These are phyloP conservation scores for Fraxinus sp. DNA, from an alignment of 305 asterid genomes.

Conservation along the genomic window DNA sequence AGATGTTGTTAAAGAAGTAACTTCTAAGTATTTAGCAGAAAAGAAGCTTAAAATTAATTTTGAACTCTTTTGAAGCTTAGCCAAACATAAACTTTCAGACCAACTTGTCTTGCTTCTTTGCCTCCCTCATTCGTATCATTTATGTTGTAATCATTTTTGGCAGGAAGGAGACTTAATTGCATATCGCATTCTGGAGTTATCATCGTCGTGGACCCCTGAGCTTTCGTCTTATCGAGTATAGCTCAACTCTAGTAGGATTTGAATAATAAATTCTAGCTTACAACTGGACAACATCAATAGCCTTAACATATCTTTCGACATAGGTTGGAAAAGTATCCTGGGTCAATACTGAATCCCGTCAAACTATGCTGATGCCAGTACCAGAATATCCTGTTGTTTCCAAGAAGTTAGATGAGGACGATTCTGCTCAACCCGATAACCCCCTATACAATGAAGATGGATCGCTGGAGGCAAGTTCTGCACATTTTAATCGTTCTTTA, in stretches of 20 bases:
- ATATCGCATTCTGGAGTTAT: constrained; percentile 77
- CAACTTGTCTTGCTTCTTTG: neutral
- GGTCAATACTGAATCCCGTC: constrained; percentile 46
- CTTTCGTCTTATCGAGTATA: constrained; percentile 74
- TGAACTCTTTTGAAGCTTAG: neutral
- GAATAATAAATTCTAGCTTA: constrained; percentile 11
- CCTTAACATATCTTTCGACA: constrained; percentile 25
- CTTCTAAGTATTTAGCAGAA: neutral
- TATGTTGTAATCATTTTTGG: constrained; percentile 19
- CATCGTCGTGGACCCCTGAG: constrained; percentile 95
- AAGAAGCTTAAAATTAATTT: neutral
- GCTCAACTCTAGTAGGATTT: constrained; percentile 12
- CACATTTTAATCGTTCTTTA: constrained; percentile 6
- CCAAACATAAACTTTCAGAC: neutral
- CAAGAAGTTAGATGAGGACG: constrained; percentile 45
- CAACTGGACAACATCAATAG: constrained; percentile 1
- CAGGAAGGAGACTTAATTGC: constrained; percentile 92
- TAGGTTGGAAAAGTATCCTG: constrained; percentile 81
- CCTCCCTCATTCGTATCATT: neutral
- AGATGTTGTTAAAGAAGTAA: neutral
- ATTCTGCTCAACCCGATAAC: constrained; percentile 41
- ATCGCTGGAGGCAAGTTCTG: constrained; percentile 67
- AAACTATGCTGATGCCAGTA: constrained; percentile 53
- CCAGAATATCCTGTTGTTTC: constrained; percentile 63
- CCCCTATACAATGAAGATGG: constrained; percentile 82